These are phyloP conservation scores for Boletus edulis DNA, from an alignment of 768 basidiomycete species.

Conservation along the genomic window DNA sequence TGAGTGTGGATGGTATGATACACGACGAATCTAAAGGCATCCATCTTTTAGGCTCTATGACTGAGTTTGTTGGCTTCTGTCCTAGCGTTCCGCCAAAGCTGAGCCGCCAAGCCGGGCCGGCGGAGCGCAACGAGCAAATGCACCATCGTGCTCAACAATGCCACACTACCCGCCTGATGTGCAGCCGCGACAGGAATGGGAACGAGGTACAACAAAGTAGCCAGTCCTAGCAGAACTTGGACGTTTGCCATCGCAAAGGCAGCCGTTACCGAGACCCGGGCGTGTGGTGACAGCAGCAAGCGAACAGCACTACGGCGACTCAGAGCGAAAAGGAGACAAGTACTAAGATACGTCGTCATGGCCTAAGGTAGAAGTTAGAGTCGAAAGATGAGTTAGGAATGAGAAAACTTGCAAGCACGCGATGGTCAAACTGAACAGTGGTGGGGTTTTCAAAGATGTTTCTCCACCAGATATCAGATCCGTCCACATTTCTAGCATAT, in stretches of 20 bases:
- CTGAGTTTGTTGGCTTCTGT: conserved; percentile 13
- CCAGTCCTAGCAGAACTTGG: conserved; percentile 74
- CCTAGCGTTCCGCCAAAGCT: conserved; percentile 50
- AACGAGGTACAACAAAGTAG: conserved; percentile 89
- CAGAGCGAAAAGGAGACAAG: conserved; percentile 59
- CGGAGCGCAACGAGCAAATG: conserved; percentile 73
- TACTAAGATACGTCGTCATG: conserved; percentile 75
- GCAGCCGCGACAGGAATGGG: conserved; percentile 89
- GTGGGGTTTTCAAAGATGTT: conserved; percentile 97
- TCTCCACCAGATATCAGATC: conserved; percentile 88
- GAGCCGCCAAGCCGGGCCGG: conserved; percentile 64
- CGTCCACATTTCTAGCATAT: conserved; percentile 69
- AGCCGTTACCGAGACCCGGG: conserved; percentile 48
- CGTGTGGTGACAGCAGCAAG: conserved; percentile 56
- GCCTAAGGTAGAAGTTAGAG: conserved; percentile 49
- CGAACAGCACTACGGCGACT: conserved; percentile 51
- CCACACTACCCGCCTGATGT: conserved; percentile 94
- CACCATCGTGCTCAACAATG: conserved; percentile 78
- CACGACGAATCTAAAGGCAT: conserved; percentile 9
- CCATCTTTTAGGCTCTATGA: conserved; percentile 1
- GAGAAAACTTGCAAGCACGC: conserved; percentile 67
- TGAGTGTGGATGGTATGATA: conserved; percentile 25
- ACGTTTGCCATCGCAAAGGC: conserved; percentile 81
- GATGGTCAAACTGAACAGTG: conserved; percentile 96
- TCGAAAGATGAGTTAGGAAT: neutral